Base-by-base conservation (phyloP, 1,284 basidiomycete species). In the Phaffia rhodozyma region DNA sequence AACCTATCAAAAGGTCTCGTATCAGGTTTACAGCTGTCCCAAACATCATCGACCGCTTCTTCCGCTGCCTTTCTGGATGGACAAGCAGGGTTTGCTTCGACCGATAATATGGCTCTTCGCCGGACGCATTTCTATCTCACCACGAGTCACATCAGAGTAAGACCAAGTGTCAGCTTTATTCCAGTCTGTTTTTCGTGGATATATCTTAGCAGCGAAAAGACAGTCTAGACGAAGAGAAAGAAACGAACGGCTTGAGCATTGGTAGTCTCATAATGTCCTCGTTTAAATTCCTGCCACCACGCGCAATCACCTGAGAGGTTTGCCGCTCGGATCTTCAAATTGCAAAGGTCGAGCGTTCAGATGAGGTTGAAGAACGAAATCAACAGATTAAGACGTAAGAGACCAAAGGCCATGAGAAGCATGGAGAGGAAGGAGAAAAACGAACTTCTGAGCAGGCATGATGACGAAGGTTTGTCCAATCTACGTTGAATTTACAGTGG, bases 1-100 rank as follows among this genome's bases (percentile, higher is more conserved):
- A 93, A 89, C 84, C 97, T 91, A 75, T 97, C 94, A 75, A 97
- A 98, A 7, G 94, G 94, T 69, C 93, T 78, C 7, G 93, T 97
- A 75, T 98, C 94, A 57, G 83, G 85, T 77, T 92, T 94, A 76
- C 94, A 98, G 70, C 88, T 91, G 70, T 91, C 88, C 86, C 89
- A 98, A 54, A 97, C 94, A 74, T 97, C 90, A 69, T 97, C 94
- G 58, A 97, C 93, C 2, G 85, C 90, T 65, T 82, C 81, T 73
- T 91, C 88, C 5, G 94, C 94, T 58, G 86, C 80, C 18, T 81
- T 86, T 55, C 79, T 76, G 69, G 86, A 82, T 2, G 84, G 84
- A 73, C 91, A 97, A n/a, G 81, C 79, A 21, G 89, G 85, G 73
- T 97, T 92, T 16, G 81, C 81, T 51, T 80, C 77, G 2, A 98